Evolutionary conservation across 805 yeast genomes (phyloP).

Genomic region (Ogataea philodendri): DNA sequence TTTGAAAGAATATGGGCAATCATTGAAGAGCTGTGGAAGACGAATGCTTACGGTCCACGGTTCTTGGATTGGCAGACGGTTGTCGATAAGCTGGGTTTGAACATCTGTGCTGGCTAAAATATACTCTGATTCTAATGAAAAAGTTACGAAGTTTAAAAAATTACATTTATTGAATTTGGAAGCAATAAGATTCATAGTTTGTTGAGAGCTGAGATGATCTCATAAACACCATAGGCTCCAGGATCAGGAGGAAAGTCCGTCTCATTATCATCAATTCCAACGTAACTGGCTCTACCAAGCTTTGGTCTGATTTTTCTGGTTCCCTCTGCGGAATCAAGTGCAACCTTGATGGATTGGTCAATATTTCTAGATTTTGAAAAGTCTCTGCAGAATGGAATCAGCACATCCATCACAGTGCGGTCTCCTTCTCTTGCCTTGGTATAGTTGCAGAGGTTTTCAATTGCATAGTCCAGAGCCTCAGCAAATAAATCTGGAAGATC

Average conservation of each 20-base stretch:
- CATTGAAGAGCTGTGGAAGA: conserved; percentile 26
- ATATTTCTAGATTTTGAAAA: conserved; percentile 27
- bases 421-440: conserved; percentile 40
- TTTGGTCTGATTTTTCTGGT: conserved; percentile 36
- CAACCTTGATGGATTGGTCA: conserved; percentile 27
- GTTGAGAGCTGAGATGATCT: conserved; percentile 30
- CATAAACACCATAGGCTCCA: conserved; percentile 41
- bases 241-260: conserved; percentile 39
- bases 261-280: conserved; percentile 31
- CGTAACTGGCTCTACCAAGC: conserved; percentile 40
- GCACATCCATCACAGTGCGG: conserved; percentile 41
- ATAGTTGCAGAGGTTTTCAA: conserved; percentile 32
- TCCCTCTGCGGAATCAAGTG: conserved; percentile 36
- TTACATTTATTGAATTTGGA: neutral
- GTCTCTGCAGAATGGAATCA: conserved; percentile 35
- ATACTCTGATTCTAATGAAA: too few species aligned
- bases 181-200: neutral
- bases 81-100: conserved; percentile 26
- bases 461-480: conserved; percentile 26
- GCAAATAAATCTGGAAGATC: conserved; percentile 22
- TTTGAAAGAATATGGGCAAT: conserved; percentile 22
- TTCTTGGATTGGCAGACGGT: conserved; percentile 25
- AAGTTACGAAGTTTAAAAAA: neutral
- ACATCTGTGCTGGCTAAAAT: conserved; percentile 28
- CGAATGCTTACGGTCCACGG: conserved; percentile 25